Conservation (phyloP, 805 yeast genomes). For the Hanseniaspora singularis region DNA sequence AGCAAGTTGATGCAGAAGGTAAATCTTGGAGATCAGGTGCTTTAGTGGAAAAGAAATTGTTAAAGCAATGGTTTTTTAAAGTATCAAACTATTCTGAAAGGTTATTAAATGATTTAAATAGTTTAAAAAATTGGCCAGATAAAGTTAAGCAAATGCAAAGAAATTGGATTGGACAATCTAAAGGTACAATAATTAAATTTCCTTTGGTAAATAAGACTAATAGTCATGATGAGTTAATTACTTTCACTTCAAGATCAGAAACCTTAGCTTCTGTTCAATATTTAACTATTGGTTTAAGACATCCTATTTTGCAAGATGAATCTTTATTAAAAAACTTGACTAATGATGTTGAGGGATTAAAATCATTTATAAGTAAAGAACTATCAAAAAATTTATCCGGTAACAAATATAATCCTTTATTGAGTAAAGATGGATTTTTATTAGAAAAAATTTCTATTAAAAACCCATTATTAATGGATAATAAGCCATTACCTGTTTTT, state of each 20-base stretch:
- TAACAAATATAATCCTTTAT: conserved; percentile 22
- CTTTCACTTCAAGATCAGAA: conserved; percentile 84
- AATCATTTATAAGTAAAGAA: conserved; percentile 1
- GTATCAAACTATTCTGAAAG: conserved; percentile 71
- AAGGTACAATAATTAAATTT: conserved; percentile 63
- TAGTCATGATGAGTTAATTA: conserved; percentile 28
- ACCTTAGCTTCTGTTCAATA: conserved; percentile 76
- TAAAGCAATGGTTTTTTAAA: conserved; percentile 89
- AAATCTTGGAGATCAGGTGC: conserved; percentile 97
- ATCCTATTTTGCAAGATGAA: conserved; percentile 41
- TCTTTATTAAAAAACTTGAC: conserved; percentile 41
- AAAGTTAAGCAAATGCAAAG: conserved; percentile 82
- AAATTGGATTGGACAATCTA: conserved; percentile 87
- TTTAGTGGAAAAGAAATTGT: conserved; percentile 62
- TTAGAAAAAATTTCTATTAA: conserved; percentile 35
- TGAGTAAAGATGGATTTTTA: conserved; percentile 50
- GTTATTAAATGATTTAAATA: conserved; percentile 50
- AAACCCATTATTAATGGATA: conserved; percentile 44
- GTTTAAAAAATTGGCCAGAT: conserved; percentile 68
- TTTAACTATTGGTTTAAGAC: conserved; percentile 63
- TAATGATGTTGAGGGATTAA: conserved; percentile 25
- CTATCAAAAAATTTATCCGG: background rate
- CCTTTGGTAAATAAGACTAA: conserved; percentile 21
- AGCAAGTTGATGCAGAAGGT: conserved; percentile 87
- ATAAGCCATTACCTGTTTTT: conserved; percentile 51